Conservation (phyloP, 2,329 filamentous ascomycete genomes). For the Beauveria pseudobassiana region DNA sequence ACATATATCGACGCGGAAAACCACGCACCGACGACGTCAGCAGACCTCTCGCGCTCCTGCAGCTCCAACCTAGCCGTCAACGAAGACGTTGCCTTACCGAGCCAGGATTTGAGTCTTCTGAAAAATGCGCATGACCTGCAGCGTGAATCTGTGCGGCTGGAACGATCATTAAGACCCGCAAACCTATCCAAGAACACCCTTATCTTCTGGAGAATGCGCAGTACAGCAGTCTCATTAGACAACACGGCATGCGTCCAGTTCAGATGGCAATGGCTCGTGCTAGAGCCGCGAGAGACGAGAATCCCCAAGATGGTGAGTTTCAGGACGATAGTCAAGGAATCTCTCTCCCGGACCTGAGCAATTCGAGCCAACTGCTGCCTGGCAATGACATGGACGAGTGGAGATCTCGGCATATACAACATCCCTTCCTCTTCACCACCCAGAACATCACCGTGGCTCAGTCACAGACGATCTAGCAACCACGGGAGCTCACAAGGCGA, state of each 20-base stretch:
- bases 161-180: slow-evolving; percentile 48
- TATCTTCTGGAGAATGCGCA: slow-evolving; percentile 49
- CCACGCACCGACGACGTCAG: not conserved
- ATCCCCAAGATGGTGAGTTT: slow-evolving; percentile 44
- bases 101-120: slow-evolving; percentile 9
- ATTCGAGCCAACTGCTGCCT: slow-evolving; percentile 28
- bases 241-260: slow-evolving; percentile 47
- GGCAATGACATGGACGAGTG: slow-evolving; percentile 13
- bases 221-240: slow-evolving; percentile 45
- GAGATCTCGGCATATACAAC: slow-evolving; percentile 15
- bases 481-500: slow-evolving; percentile 26
- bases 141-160: slow-evolving; percentile 25
- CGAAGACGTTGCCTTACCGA: not conserved
- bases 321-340: slow-evolving; percentile 43
- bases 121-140: slow-evolving; percentile 11
- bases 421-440: slow-evolving; percentile 23
- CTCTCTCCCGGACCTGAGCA: slow-evolving; percentile 21
- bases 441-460: slow-evolving; percentile 20
- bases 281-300: slow-evolving; percentile 27
- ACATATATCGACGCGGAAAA: not conserved
- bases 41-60: not conserved
- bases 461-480: slow-evolving; percentile 24
- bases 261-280: slow-evolving; percentile 29
- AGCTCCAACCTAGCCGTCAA: not conserved
- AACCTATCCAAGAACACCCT: slow-evolving; percentile 54